phyloP scores from a whole-genome alignment of 768 basidiomycete genomes.

The Amanita pallidorosea region DNA sequence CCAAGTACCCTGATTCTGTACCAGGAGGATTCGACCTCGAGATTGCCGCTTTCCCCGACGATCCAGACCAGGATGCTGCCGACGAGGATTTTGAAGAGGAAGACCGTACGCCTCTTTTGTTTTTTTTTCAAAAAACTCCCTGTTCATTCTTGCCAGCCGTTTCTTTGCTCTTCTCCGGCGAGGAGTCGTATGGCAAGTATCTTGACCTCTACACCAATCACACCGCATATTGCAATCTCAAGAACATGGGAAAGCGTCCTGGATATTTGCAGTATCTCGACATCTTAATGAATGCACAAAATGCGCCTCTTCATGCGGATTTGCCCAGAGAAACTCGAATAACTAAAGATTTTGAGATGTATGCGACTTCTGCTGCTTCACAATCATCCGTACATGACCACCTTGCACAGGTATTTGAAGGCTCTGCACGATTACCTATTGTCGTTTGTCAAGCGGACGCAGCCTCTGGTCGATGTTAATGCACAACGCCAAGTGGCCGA shows the following conservation, averaged over 20 bases:
- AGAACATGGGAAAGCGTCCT: slow-evolving; percentile 71
- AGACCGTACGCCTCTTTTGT: slow-evolving; percentile 55
- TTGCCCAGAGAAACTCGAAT: slow-evolving; percentile 56
- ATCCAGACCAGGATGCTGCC: slow-evolving; percentile 53
- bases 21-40: slow-evolving; percentile 77
- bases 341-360: slow-evolving; percentile 75
- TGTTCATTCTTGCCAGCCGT: slow-evolving; percentile 37
- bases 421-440: slow-evolving; percentile 75
- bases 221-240: slow-evolving; percentile 81
- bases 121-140: slow-evolving; percentile 4
- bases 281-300: slow-evolving; percentile 58
- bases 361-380: slow-evolving; percentile 17
- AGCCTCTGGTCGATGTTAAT: slow-evolving; percentile 73
- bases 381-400: not conserved
- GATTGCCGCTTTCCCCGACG: slow-evolving; percentile 72
- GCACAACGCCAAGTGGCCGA: slow-evolving; percentile 53
- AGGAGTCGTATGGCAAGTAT: slow-evolving; percentile 92
- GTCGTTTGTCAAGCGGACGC: slow-evolving; percentile 77
- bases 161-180: slow-evolving; percentile 86
- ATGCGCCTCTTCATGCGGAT: slow-evolving; percentile 53
- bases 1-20: slow-evolving; percentile 86
- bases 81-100: slow-evolving; percentile 76
- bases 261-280: slow-evolving; percentile 94
- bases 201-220: slow-evolving; percentile 89
- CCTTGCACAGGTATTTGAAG: slow-evolving; percentile 60